Percentiles rank a stretch among this genome's conserved stretches.
Conservation (phyloP, 2,329 filamentous ascomycete species). For the Cercospora canescens region DNA sequence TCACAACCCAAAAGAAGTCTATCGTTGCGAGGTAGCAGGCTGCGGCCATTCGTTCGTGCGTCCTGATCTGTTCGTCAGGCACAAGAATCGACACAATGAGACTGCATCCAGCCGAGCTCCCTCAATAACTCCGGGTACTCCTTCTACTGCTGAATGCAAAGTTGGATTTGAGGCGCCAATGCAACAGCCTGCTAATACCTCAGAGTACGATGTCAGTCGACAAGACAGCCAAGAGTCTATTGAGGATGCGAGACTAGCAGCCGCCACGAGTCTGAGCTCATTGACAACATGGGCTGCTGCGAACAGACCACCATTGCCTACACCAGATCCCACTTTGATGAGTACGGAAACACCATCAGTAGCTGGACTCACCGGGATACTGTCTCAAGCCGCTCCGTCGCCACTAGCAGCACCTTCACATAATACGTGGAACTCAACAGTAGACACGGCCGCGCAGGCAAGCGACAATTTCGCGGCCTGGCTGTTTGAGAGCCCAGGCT, state of each 20-base stretch:
- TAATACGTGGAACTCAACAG: constrained; percentile 1
- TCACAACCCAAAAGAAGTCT: constrained; percentile 90
- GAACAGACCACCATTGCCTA: constrained; percentile 9
- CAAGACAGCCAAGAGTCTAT: not conserved
- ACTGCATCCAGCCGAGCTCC: not conserved
- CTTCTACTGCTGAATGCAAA: not conserved
- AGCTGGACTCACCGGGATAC: not conserved
- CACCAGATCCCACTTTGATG: constrained; percentile 7
- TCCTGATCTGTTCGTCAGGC: constrained; percentile 78
- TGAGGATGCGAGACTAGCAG: constrained; percentile 68
- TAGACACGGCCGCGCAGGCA: constrained; percentile 12
- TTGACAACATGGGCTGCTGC: constrained; percentile 6
- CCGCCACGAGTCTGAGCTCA: constrained; percentile 58
- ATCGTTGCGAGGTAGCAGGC: constrained; percentile 83
- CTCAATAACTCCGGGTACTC: not conserved
- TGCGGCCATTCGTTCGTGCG: constrained; percentile 90
- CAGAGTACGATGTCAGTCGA: not conserved
- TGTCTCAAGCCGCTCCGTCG: not conserved
- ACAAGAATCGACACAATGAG: constrained; percentile 44
- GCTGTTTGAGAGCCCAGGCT: constrained; percentile 32
- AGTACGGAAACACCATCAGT: not conserved
- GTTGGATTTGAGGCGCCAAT: not conserved
- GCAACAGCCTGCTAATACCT: not conserved
- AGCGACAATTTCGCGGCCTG: constrained; percentile 31
- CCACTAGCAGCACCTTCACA: not conserved